Evolutionary conservation across 1,139 yeast genomes (phyloP).

Genomic region (Geotrichum australiense): DNA sequence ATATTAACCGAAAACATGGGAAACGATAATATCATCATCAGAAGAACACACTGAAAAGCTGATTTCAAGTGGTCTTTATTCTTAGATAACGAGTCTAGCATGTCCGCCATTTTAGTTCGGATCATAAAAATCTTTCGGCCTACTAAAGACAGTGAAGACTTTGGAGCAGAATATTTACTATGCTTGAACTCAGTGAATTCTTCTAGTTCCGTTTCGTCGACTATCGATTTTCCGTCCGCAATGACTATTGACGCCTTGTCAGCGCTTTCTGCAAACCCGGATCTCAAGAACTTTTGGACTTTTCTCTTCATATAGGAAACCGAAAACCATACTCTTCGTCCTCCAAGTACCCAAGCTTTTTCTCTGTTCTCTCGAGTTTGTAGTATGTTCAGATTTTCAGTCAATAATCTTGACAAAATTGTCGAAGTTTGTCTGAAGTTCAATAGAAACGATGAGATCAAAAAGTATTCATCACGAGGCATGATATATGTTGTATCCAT

Average conservation of each 20-base stretch:
- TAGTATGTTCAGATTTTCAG: constrained; percentile 31
- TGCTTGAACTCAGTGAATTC: constrained; percentile 1
- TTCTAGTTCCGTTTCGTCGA: neutral
- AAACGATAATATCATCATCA: constrained; percentile 42
- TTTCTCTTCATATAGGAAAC: constrained; percentile 33
- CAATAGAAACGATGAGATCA: constrained; percentile 43
- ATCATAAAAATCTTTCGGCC: constrained; percentile 5
- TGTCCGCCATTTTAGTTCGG: constrained; percentile 19
- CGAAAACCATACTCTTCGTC: constrained; percentile 40
- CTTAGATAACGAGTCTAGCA: constrained; percentile 26
- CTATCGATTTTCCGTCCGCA: constrained; percentile 9
- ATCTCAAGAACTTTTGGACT: constrained; percentile 34
- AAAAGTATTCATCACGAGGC: constrained; percentile 45
- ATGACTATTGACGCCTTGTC: constrained; percentile 25
- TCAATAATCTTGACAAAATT: constrained; percentile 32
- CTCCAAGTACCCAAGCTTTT: constrained; percentile 35
- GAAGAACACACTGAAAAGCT: constrained; percentile 41
- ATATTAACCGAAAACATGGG: constrained; percentile 44
- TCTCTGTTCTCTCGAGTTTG: constrained; percentile 34
- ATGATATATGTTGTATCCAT: constrained; percentile 27
- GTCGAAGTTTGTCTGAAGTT: constrained; percentile 40
- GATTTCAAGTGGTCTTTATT: constrained; percentile 38
- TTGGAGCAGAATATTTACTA: neutral
- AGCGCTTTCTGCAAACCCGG: constrained; percentile 23
- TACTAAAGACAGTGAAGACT: constrained; percentile 1